Base-by-base conservation (phyloP, 2,329 filamentous ascomycete genomes). In the Aspergillaceae sp. region DNA sequence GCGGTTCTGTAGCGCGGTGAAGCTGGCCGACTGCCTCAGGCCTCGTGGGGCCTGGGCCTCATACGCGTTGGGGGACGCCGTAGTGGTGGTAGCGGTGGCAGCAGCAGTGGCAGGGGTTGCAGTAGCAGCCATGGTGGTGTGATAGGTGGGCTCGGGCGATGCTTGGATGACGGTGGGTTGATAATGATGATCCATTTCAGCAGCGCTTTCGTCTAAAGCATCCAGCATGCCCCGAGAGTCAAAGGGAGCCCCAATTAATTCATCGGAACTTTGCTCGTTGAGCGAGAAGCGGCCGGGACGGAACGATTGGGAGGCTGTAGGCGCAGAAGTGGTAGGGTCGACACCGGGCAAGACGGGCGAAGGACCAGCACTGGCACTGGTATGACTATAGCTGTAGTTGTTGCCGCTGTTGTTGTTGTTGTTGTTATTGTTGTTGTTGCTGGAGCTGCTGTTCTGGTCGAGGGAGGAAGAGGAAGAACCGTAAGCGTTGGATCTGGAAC, bases 21-120 rank as follows among this genome's bases (percentile, higher is more conserved):
- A 84, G 64, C 82, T 86, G 49, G 76, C 74, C 27, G 84, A 86
- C 52, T 82, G 77, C 60, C 81, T 77, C 48, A 86, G 73, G 40
- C 73, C 64, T 52, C 74, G 73, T 47, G 73, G 65, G 30, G 30
- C 54, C 82, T 76, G 51, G 79, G 19, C 19, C 19, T 19, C 19
- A 19, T 19, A 19, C 1, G 19, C 19, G 19, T 19, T 19, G 19
- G 19, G 19, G 19, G 19, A 19, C 19, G 19, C 2, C 19, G 19
- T 19, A 19, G 19, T 19, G 19, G 19, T 19, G 19, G 19, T 19
- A 19, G 19, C 19, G 19, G 19, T 19, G 19, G 19, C 19, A 19
- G 19, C 19, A 19, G 19, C 19, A 19, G 19, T 2, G 2, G 19
- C 19, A 19, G 19, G 19, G 19, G 19, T 19, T 19, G 19, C 19